Evolutionary conservation across 768 basidiomycete genomes (phyloP).

Genomic region (Pisolithus orientalis): DNA sequence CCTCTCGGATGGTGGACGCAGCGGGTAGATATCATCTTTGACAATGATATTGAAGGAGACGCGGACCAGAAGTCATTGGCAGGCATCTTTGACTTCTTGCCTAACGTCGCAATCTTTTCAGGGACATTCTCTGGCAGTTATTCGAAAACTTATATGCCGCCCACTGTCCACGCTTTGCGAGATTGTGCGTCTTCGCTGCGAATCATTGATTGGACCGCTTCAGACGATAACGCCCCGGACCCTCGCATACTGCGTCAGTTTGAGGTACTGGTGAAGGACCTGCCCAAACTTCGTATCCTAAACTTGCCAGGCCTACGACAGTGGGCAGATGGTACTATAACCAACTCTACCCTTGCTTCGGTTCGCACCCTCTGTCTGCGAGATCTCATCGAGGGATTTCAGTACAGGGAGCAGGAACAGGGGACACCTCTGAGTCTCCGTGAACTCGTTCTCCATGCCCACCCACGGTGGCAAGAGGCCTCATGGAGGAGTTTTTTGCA

Average conservation of each 20-base stretch:
- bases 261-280: slow-evolving; percentile 5
- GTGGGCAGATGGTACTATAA: slow-evolving; percentile 2
- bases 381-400: background rate
- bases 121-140: slow-evolving; percentile 3
- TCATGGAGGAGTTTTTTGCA: slow-evolving; percentile 12
- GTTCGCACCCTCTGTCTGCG: background rate
- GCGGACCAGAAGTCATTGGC: slow-evolving; percentile 6
- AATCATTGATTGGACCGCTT: slow-evolving; percentile 16
- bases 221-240: background rate
- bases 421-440: slow-evolving; percentile 5
- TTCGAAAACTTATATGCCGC: background rate
- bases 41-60: slow-evolving; percentile 4
- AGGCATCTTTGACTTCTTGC: slow-evolving; percentile 11
- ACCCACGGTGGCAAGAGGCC: background rate
- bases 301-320: slow-evolving; percentile 6
- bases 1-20: slow-evolving; percentile 17
- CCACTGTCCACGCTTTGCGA: slow-evolving; percentile 14
- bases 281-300: slow-evolving; percentile 14
- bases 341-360: slow-evolving; percentile 8
- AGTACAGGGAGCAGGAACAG: background rate
- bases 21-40: slow-evolving; percentile 20
- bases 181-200: slow-evolving; percentile 11
- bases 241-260: background rate
- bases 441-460: slow-evolving; percentile 14
- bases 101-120: slow-evolving; percentile 15